Conservation (phyloP, 1,139 yeast genomes). For the Keqinozyma sinolaborantium region DNA sequence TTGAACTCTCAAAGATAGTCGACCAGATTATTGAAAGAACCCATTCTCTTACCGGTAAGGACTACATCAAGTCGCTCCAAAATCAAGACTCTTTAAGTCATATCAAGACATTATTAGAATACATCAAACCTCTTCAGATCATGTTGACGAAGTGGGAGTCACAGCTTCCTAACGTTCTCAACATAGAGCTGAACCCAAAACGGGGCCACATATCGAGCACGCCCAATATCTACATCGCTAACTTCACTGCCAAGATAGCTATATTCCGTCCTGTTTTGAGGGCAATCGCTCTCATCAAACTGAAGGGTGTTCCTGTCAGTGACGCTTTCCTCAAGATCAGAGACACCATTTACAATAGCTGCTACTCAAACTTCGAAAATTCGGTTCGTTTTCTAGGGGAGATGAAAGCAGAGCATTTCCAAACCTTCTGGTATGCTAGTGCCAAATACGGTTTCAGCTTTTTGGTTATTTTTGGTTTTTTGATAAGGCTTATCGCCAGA, state of each 20-base stretch:
- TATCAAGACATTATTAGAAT: slow-evolving; percentile 7
- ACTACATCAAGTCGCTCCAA: slow-evolving; percentile 5
- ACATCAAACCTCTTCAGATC: slow-evolving; percentile 11
- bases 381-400: slow-evolving; percentile 9
- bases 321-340: slow-evolving; percentile 11
- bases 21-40: slow-evolving; percentile 5
- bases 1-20: slow-evolving; percentile 9
- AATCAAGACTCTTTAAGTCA: slow-evolving; percentile 6
- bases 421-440: slow-evolving; percentile 14
- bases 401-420: slow-evolving; percentile 12
- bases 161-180: slow-evolving; percentile 8
- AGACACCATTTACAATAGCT: slow-evolving; percentile 10
- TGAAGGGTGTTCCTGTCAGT: slow-evolving; percentile 5
- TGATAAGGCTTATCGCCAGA: slow-evolving; percentile 8
- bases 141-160: slow-evolving; percentile 9
- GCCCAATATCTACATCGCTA: slow-evolving; percentile 12
- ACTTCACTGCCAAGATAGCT: slow-evolving; percentile 10
- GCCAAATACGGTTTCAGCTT: slow-evolving; percentile 11
- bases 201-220: slow-evolving; percentile 13
- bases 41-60: slow-evolving; percentile 5
- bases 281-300: slow-evolving; percentile 5
- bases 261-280: slow-evolving; percentile 10
- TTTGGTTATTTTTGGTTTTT: slow-evolving; percentile 10
- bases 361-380: slow-evolving; percentile 10
- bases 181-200: slow-evolving; percentile 9